phyloP scores from a whole-genome alignment of 2,329 filamentous ascomycete genomes.

The Pseudogymnoascus pannorum region DNA sequence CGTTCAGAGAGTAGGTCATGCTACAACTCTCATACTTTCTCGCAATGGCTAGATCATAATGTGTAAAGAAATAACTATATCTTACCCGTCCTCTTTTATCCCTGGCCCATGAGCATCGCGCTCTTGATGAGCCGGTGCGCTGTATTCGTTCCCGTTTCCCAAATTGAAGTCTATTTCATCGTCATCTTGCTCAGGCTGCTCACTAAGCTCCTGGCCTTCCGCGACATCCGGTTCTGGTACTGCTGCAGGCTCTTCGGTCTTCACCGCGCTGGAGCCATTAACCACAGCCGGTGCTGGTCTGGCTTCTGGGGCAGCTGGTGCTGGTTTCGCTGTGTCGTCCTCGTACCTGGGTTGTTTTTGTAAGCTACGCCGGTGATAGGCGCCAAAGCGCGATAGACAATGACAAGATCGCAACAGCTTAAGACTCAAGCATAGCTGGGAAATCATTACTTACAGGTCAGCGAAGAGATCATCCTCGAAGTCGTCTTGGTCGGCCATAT shows the following conservation, averaged over 20 bases:
- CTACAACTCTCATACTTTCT: neutral
- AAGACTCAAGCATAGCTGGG: neutral
- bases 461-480: slow-evolving; percentile 93
- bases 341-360: slow-evolving; percentile 48
- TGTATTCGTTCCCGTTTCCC: slow-evolving; percentile 32
- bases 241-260: slow-evolving; percentile 15
- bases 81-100: slow-evolving; percentile 92
- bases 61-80: slow-evolving; percentile 27
- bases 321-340: slow-evolving; percentile 41
- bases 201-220: slow-evolving; percentile 36
- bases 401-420: neutral
- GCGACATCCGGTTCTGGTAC: slow-evolving; percentile 11
- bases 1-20: neutral
- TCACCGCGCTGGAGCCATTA: slow-evolving; percentile 24
- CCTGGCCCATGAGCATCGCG: slow-evolving; percentile 47
- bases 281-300: slow-evolving; percentile 25
- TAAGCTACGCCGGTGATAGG: neutral
- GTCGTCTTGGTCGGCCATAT: slow-evolving; percentile 73
- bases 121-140: slow-evolving; percentile 26
- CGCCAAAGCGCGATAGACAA: neutral
- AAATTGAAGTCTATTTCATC: slow-evolving; percentile 54
- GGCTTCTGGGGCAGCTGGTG: slow-evolving; percentile 25
- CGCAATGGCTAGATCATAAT: slow-evolving; percentile 8
- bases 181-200: slow-evolving; percentile 44
- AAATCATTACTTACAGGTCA: slow-evolving; percentile 65